Base-by-base conservation (phyloP, 2,329 filamentous ascomycete species). In the Calonectria hawksworthii region DNA sequence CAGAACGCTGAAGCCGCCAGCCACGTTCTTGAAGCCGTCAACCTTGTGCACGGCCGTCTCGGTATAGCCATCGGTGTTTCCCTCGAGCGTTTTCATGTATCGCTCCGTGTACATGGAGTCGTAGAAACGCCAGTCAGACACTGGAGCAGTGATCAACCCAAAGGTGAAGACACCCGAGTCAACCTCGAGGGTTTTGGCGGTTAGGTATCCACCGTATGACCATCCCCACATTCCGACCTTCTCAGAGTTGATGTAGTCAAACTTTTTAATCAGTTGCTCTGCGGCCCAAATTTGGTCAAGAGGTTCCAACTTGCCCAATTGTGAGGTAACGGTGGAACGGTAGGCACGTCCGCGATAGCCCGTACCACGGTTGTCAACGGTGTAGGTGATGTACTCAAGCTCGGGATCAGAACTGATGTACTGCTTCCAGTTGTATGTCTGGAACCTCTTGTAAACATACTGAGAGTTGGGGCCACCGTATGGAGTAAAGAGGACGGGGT, bases 71-170 rank as follows among this genome's bases (percentile, higher is more conserved):
- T 83, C 89, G 0, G 84, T 85, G 80, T 94, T 94, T 51, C 85
- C 83, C 4, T 86, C 84, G 1, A 89, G 87, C 1, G 87, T 90
- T 84, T 94, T 93, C 93, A 94, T 94, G 85, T 93, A 94, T 14
- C 93, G 89, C 83, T 94, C 93, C 0, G 93, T 94, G 82, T 94
- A 94, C 87, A 94, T 90, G 70, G 88, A 90, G 82, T 94, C 92
- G 83, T 94, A 94, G 85, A 94, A 92, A 1, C 92, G 89, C 91
- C 92, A 94, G 84, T 94, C 93, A 2, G 88, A 88, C 0, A 94
- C 92, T 0, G 93, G 93, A 0, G 93, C 93, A 0, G 91, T 92
- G 78, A 93, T 92, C 13, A 94, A 83, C 0, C 89, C 93, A 10
- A 92, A 88, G 0, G 90, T 89, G 82, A 94, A 94, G 21, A 89